Base-by-base conservation (phyloP, 1,284 basidiomycete genomes). In the Melampsora americana region DNA sequence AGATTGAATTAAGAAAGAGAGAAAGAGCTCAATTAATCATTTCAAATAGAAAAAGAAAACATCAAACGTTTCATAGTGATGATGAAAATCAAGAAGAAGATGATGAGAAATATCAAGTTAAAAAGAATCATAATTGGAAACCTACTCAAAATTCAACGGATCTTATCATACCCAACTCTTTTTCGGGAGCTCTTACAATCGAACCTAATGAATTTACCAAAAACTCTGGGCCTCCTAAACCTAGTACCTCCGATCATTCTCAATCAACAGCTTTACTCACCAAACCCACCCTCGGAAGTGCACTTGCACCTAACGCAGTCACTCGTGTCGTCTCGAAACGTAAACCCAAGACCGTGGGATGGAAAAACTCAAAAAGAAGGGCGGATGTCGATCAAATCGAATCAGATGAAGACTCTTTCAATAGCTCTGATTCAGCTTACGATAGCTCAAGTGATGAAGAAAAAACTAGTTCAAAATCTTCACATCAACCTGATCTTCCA, bases 61-160 rank as follows among this genome's bases (percentile, higher is more conserved):
- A 66, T 18, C 53, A 56, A 39, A 59, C 59, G 23, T 76, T 68
- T 32, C 73, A 76, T 46, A 76, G 73, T 69, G 48, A 68, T 30
- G 66, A 46, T 68, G 66, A 69, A 32, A 26, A 30, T 18, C 30
- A 44, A 48, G 59, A 69, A 35, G 42, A 44, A 14, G 42, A 44
- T 9, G 42, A 44, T 11, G 42, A 44, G 16, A 44, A 44, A 44
- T 14, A 44, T 44, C 42, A 44, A 44, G 42, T 44, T 44, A 44
- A 44, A 44, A 44, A 44, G 42, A 44, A 3, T 44, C 12, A 44
- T 44, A 14, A 44, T 44, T 14, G 16, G 12, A 44, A 44, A 44
- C 42, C 12, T 12, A 14, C 11, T 14, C 12, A 44, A 14, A 14
- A 14, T 14, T 44, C 12, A 14, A 14, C 42, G 9, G 59, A 62